Percentiles rank a stretch among this genome's conserved stretches.
These are phyloP conservation scores for Epichloe coenophiala DNA, from an alignment of 2,329 filamentous ascomycete species.

Conservation along the genomic window DNA sequence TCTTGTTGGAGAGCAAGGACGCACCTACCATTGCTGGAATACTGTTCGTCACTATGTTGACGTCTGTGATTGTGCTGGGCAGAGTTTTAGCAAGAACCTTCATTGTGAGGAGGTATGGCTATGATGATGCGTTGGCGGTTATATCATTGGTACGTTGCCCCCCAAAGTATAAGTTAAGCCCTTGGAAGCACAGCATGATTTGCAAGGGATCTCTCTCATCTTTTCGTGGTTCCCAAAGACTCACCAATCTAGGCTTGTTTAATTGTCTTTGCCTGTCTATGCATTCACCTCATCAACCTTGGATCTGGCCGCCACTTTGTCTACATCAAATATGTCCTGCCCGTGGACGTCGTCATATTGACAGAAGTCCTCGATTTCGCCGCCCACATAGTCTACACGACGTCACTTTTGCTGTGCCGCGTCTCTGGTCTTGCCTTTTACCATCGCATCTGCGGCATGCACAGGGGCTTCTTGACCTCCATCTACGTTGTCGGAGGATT, in stretches of 20 bases:
- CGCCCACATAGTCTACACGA: conserved; percentile 38
- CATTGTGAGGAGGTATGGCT: conserved; percentile 22
- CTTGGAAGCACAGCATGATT: neutral
- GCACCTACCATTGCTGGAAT: conserved; percentile 24
- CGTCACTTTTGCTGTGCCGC: conserved; percentile 33
- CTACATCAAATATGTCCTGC: conserved; percentile 33
- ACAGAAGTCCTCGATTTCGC: conserved; percentile 35
- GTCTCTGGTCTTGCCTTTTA: conserved; percentile 40
- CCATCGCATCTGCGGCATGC: conserved; percentile 27
- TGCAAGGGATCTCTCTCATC: too few relatives aligned
- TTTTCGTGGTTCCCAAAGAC: too few relatives aligned
- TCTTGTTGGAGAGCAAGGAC: conserved; percentile 24
- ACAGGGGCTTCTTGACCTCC: conserved; percentile 20
- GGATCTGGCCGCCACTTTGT: conserved; percentile 33
- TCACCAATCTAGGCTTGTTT: conserved; percentile 18
- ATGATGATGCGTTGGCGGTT: conserved; percentile 25
- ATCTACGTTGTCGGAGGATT: conserved; percentile 23
- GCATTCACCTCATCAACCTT: conserved; percentile 29
- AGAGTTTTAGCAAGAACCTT: conserved; percentile 22
- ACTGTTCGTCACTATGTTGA: conserved; percentile 22
- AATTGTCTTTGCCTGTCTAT: conserved; percentile 29
- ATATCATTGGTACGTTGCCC: conserved; percentile 19
- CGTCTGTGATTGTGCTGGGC: conserved; percentile 20
- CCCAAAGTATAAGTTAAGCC: neutral
- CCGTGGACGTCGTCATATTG: conserved; percentile 23